Base-by-base conservation (phyloP, 495 filamentous ascomycete genomes). In the Parathielavia appendiculata region DNA sequence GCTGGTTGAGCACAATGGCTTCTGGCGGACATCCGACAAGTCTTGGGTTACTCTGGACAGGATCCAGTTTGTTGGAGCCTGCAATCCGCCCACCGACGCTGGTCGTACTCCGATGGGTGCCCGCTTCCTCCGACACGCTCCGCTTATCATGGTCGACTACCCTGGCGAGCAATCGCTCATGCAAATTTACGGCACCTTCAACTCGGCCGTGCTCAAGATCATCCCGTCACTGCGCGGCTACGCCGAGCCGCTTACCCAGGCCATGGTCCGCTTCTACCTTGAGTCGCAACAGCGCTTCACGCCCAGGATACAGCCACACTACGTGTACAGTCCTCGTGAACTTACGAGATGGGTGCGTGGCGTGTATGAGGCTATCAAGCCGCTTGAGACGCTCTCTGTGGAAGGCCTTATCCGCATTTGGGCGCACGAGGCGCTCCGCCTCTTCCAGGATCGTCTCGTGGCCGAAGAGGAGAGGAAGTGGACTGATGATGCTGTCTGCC, bases 171-270 rank as follows among this genome's bases (percentile, higher is more conserved):
- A 88, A 40, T 99, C 93, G 8, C 81, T 99, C 52, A 86, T 81
- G 39, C 93, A 99, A 67, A 99, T 99, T 56, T 99, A 99, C 71
- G 92, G 95, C 65, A 97, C 93, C 1, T 99, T 99, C 81, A 99
- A 96, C 72, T 90, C 81, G 61, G 93, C 95, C 13, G 81, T 97
- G 51, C 85, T 99, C 63, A 99, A 99, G 81, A 92, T 97, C 58
- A 87, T 97, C 59, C 92, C 93, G 2, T 84, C 91, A 26, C 79
- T 99, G n/a, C 89, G 92, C 60, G 93, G 93, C 47, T 96, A 97
- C 72, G 83, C 95, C 1, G 95, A 96, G 22, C 79, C 90, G 20
- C 85, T 99, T 40, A 99, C 93, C 1, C 95, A 95, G 73, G 88
- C 95, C 13, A 99, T 99, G 93, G 92, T 99, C 5, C 87, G 90